Conservation (phyloP, 2,329 filamentous ascomycete species). For the Colletotrichum musicola region DNA sequence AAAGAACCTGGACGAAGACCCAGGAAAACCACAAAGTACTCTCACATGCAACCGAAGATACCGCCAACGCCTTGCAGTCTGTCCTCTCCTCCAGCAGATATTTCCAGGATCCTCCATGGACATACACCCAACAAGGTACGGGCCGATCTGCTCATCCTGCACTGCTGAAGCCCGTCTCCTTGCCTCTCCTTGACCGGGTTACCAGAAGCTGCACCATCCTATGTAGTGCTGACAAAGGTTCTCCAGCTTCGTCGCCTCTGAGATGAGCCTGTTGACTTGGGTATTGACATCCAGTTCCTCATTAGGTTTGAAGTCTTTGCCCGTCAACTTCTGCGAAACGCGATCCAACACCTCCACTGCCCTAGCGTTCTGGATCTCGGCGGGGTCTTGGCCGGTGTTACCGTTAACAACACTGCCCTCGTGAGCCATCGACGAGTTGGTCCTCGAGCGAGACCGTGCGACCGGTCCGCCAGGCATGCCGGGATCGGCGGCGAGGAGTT, state of each 20-base stretch:
- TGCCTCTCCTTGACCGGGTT: constrained; percentile 39
- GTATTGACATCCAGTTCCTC: constrained; percentile 87
- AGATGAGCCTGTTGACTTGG: constrained; percentile 95
- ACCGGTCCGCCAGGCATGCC: constrained; percentile 59
- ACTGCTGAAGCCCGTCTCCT: background rate
- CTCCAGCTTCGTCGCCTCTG: constrained; percentile 95
- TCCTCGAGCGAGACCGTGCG: constrained; percentile 67
- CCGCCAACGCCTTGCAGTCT: constrained; percentile 16
- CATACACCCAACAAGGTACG: no score
- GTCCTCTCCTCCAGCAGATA: background rate
- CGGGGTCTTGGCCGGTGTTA: constrained; percentile 55
- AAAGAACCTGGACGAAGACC: constrained; percentile 3
- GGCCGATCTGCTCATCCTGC: no score
- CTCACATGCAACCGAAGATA: constrained; percentile 22
- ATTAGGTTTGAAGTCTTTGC: constrained; percentile 87
- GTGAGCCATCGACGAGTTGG: constrained; percentile 66
- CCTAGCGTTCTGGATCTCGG: constrained; percentile 91
- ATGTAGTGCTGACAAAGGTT: constrained; percentile 99
- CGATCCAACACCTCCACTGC: constrained; percentile 91
- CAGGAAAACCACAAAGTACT: constrained; percentile 15
- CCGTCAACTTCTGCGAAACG: constrained; percentile 95
- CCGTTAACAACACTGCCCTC: constrained; percentile 54
- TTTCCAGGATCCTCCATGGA: background rate
- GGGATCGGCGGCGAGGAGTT: constrained; percentile 62
- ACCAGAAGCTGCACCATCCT: constrained; percentile 99